phyloP scores from a whole-genome alignment of 2,329 filamentous ascomycete species.

The Fusarium drepaniforme region DNA sequence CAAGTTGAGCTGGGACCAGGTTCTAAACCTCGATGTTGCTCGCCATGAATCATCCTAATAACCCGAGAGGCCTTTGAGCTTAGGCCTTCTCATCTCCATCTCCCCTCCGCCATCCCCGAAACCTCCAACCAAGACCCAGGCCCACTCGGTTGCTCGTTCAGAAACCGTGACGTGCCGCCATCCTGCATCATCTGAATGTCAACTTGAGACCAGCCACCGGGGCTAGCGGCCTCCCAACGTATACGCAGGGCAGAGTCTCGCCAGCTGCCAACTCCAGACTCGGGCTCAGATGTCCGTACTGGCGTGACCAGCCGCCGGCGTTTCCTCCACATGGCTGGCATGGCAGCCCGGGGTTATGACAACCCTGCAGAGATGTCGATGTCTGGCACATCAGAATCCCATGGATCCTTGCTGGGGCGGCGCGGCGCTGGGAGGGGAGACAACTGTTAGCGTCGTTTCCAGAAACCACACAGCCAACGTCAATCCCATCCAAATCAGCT shows the following conservation, averaged over 20 bases:
- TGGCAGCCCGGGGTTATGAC: slow-evolving; percentile 26
- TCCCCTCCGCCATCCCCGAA: slow-evolving; percentile 29
- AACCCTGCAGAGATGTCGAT: slow-evolving; percentile 12
- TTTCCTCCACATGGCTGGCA: slow-evolving; percentile 31
- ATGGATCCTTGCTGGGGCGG: slow-evolving; percentile 1
- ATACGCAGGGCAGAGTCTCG: slow-evolving; percentile 10
- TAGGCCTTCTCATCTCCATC: slow-evolving; percentile 13
- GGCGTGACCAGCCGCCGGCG: slow-evolving; percentile 16
- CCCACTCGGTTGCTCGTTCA: slow-evolving; percentile 21
- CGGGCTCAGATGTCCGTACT: slow-evolving; percentile 12
- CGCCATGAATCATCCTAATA: slow-evolving; percentile 28
- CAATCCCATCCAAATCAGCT: background rate
- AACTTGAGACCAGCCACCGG: slow-evolving; percentile 40
- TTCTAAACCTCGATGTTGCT: slow-evolving; percentile 24
- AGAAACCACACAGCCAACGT: slow-evolving; percentile 12
- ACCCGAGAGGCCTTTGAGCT: slow-evolving; percentile 19
- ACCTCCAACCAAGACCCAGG: slow-evolving; percentile 21
- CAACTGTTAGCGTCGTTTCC: slow-evolving; percentile 11
- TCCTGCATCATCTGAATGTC: slow-evolving; percentile 29
- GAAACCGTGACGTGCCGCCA: slow-evolving; percentile 32
- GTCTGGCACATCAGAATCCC: background rate
- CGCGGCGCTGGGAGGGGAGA: background rate
- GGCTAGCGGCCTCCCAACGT: slow-evolving; percentile 21
- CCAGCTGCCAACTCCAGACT: slow-evolving; percentile 17
- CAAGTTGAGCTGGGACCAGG: slow-evolving; percentile 32